Percentiles rank a stretch among this genome's conserved stretches.
Conservation (phyloP, 2,329 filamentous ascomycete genomes). For the Celoporthe dispersa region DNA sequence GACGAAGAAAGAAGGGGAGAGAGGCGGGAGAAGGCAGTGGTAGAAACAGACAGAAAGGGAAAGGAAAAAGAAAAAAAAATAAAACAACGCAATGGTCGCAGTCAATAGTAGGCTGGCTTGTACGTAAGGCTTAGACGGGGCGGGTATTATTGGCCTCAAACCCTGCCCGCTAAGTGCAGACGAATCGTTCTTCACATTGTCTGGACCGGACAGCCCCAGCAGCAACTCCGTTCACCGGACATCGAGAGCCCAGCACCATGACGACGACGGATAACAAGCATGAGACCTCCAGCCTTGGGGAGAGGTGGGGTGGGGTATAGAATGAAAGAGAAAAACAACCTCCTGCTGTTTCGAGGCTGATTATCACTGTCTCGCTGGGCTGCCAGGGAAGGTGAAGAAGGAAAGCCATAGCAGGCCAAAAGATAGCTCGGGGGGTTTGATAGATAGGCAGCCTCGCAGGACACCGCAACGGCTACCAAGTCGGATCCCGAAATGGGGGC, state of each 20-base stretch:
- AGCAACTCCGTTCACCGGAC: constrained; percentile 12
- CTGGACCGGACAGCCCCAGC: constrained; percentile 2
- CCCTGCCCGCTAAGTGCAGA: neutral
- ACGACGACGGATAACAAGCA: neutral
- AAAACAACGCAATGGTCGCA: neutral
- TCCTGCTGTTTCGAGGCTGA: constrained; percentile 18
- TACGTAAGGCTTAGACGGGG: neutral
- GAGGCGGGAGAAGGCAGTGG: neutral
- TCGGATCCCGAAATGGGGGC: constrained; percentile 14
- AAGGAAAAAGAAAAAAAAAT: neutral
- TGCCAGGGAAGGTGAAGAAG: constrained; percentile 7
- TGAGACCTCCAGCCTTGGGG: neutral
- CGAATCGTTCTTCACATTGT: neutral
- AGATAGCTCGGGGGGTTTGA: constrained; percentile 7
- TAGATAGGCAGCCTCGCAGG: neutral
- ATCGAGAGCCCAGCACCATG: neutral
- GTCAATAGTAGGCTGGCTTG: neutral
- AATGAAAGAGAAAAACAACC: neutral
- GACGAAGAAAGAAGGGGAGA: neutral
- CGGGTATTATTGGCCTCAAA: neutral
- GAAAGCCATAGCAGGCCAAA: neutral
- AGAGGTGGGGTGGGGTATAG: neutral
- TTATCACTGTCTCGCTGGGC: neutral
- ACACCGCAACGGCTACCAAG: neutral
- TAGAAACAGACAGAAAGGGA: neutral